A percentile compares a stretch with the other conserved stretches of the same genome.
Evolutionary conservation across 352 stramenopile genomes (phyloP).

Genomic region (Thraustochytrium striatum): DNA sequence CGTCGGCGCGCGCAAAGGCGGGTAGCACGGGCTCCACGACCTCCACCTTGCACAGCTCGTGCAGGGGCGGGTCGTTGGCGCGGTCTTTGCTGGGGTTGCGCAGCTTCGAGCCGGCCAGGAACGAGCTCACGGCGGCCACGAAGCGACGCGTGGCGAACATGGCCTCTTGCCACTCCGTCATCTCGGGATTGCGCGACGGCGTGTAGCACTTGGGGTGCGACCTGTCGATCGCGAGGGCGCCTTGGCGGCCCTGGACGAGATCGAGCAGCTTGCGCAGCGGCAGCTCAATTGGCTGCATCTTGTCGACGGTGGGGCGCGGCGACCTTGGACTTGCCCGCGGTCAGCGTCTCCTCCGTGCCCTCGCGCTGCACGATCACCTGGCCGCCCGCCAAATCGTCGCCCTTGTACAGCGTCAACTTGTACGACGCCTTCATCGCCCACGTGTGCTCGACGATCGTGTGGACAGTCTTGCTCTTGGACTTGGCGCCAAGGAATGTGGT

Average conservation of each 20-base stretch:
- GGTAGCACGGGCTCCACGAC: too few relatives aligned
- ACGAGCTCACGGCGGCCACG: too few relatives aligned
- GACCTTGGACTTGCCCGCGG: not conserved
- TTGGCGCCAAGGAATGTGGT: conserved; percentile 9
- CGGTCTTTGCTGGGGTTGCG: too few relatives aligned
- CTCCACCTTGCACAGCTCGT: too few relatives aligned
- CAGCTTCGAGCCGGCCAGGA: too few relatives aligned
- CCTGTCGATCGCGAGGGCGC: conserved; percentile 40
- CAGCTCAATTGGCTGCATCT: not conserved
- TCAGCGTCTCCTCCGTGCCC: not conserved
- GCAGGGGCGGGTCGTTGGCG: too few relatives aligned
- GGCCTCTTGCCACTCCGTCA: too few relatives aligned
- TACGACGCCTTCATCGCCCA: conserved; percentile 8
- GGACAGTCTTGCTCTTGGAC: not conserved
- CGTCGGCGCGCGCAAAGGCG: too few relatives aligned
- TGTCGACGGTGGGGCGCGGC: conserved; percentile 1
- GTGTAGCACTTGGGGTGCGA: conserved; percentile 32
- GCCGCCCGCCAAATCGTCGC: not conserved
- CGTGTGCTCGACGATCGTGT: not conserved
- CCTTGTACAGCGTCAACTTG: not conserved
- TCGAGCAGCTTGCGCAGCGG: not conserved
- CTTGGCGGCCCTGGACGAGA: not conserved
- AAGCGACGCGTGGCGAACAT: too few relatives aligned
- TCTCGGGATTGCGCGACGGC: conserved; percentile 37
- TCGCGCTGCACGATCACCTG: not conserved